Evolutionary conservation across 2,329 filamentous ascomycete genomes (phyloP), one percentile per base, ranked within the genome.

Genomic region (Didymella arachidicola): DNA sequence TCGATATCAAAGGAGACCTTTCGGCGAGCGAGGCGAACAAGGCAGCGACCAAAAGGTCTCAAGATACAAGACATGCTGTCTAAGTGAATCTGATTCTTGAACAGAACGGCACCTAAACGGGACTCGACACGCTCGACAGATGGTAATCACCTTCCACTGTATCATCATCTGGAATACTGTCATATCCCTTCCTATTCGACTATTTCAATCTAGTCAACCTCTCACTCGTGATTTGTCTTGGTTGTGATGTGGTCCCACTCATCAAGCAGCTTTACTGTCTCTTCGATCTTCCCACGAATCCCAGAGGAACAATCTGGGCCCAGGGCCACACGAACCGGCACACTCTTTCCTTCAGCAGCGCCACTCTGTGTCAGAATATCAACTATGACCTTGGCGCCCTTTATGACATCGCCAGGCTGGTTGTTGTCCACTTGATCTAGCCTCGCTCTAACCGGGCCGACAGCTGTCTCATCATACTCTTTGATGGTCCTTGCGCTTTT

Each of bases 341-440:
- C 74, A 19, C 81, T 78, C 62, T 72, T 82, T 0, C 83, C 84
- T 59, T 72, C 69, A 19, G 78, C 83, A 25, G 76, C 75, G 0
- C 85, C 85, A 2, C 75, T 79, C 42, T 76, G 76, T 7, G 82
- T 86, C 63, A 89, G 63, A 14, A 86, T 76, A 62, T 89, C 86
- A 5, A 87, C 79, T 27, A 86, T 76, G 1, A 84, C 79, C 55
- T 74, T 78, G 7, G 77, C 75, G 0, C 82, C 86, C 76, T 87
- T 87, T 18, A 71, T 73, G 3, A 84, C 79, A 66, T 88, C 84
- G 0, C 86, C 86, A 0, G 77, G 79, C 73, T 88, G 85, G 0
- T 81, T 79, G 16, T 81, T 77, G 59, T 86, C 73, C 11, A 72
- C 71, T 2, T 43, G 41, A 3, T 71, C 69, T 30, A 85, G 59